These are phyloP conservation scores for Aspergillus homomorphus DNA, from an alignment of 495 filamentous ascomycete genomes.

Conservation along the genomic window DNA sequence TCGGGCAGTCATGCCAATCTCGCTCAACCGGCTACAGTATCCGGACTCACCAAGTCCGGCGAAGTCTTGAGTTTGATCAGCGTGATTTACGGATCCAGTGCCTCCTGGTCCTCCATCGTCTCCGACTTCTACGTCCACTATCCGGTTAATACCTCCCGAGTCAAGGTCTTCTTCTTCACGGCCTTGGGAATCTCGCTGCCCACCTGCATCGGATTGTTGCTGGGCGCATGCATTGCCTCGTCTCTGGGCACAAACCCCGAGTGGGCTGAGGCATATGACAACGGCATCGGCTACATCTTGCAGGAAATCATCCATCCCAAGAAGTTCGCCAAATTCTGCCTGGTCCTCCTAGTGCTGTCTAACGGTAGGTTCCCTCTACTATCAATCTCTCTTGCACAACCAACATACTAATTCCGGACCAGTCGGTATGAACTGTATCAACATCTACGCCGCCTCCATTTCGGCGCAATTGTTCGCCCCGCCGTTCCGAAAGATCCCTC, in stretches of 20 bases:
- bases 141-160: slow-evolving; percentile 46
- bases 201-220: slow-evolving; percentile 53
- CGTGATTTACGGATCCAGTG: slow-evolving; percentile 57
- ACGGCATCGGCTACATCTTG: slow-evolving; percentile 58
- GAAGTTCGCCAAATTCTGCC: slow-evolving; percentile 57
- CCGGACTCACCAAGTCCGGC: slow-evolving; percentile 41
- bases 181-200: slow-evolving; percentile 46
- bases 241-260: slow-evolving; percentile 46
- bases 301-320: slow-evolving; percentile 51
- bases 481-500: slow-evolving; percentile 39
- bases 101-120: slow-evolving; percentile 58
- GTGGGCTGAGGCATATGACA: slow-evolving; percentile 46
- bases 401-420: background rate
- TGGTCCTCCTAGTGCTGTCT: slow-evolving; percentile 54
- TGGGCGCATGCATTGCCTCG: slow-evolving; percentile 53
- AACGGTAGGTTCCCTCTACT: slow-evolving; percentile 25
- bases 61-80: slow-evolving; percentile 50
- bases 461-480: slow-evolving; percentile 41
- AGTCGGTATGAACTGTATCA: slow-evolving; percentile 41
- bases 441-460: slow-evolving; percentile 40
- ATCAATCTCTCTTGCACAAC: slow-evolving; percentile 2
- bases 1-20: slow-evolving; percentile 47
- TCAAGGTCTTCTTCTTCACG: slow-evolving; percentile 52
- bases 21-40: slow-evolving; percentile 32
- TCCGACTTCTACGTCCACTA: slow-evolving; percentile 64